Evolutionary conservation across 2,329 filamentous ascomycete genomes (phyloP).

Genomic region (Trichoderma oligosporum): DNA sequence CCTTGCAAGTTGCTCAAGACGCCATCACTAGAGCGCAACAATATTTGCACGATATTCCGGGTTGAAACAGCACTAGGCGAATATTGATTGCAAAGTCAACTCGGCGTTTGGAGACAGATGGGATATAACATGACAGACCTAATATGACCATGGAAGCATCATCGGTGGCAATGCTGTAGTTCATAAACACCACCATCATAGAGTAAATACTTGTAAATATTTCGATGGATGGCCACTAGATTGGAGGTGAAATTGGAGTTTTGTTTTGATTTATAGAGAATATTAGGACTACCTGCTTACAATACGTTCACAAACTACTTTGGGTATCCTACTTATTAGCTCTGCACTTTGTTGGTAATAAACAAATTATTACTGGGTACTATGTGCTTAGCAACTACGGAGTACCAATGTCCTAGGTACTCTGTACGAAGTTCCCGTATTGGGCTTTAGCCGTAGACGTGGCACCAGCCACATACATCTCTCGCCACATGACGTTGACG

Average conservation of each 20-base stretch:
- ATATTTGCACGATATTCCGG: slow-evolving; percentile 28
- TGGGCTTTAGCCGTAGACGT: slow-evolving; percentile 7
- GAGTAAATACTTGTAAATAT: too few relatives aligned
- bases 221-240: too few relatives aligned
- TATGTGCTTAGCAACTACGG: too few relatives aligned
- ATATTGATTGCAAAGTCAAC: slow-evolving; percentile 11
- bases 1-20: slow-evolving; percentile 30
- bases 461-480: slow-evolving; percentile 28
- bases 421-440: too few relatives aligned
- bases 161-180: background rate
- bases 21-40: slow-evolving; percentile 33
- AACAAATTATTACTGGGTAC: too few relatives aligned
- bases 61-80: slow-evolving; percentile 17
- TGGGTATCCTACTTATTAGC: too few relatives aligned
- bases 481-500: slow-evolving; percentile 44
- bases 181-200: background rate
- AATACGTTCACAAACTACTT: too few relatives aligned
- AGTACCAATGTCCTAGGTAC: too few relatives aligned
- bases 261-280: too few relatives aligned
- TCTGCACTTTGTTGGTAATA: too few relatives aligned
- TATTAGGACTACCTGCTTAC: too few relatives aligned
- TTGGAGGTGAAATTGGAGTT: background rate
- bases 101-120: background rate
- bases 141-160: background rate
- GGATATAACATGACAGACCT: background rate